Percentiles rank a stretch among this genome's conserved stretches.
These are phyloP conservation scores for Metschnikowia bowlesiae DNA, from an alignment of 805 yeast species.

Conservation along the genomic window DNA sequence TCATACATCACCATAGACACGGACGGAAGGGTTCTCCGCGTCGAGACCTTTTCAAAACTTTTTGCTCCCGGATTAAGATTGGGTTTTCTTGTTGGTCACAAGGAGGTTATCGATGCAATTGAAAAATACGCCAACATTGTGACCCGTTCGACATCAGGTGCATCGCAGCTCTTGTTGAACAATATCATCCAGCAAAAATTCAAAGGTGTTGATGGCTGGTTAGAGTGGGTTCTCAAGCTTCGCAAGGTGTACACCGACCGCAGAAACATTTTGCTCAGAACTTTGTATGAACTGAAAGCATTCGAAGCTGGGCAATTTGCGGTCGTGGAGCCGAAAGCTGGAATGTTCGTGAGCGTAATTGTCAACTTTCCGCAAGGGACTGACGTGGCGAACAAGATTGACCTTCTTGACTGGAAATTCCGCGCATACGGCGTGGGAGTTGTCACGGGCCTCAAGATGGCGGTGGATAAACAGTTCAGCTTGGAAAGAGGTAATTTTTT, in stretches of 20 bases:
- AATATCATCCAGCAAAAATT: slow-evolving; percentile 16
- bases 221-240: slow-evolving; percentile 45
- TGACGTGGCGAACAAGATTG: slow-evolving; percentile 6
- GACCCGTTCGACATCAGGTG: slow-evolving; percentile 18
- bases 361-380: slow-evolving; percentile 11
- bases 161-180: slow-evolving; percentile 15
- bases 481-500: slow-evolving; percentile 11
- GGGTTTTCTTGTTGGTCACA: slow-evolving; percentile 19
- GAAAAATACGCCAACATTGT: slow-evolving; percentile 14
- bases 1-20: slow-evolving; percentile 16
- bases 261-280: slow-evolving; percentile 28
- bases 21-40: slow-evolving; percentile 17
- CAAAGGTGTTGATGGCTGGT: slow-evolving; percentile 36
- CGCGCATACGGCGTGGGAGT: slow-evolving; percentile 13
- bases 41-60: slow-evolving; percentile 19
- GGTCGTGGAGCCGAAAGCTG: slow-evolving; percentile 22
- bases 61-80: slow-evolving; percentile 20
- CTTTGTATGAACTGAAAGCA: slow-evolving; percentile 18
- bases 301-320: slow-evolving; percentile 17
- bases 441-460: slow-evolving; percentile 20
- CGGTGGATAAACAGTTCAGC: slow-evolving; percentile 12
- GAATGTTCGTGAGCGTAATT: slow-evolving; percentile 21
- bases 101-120: slow-evolving; percentile 13
- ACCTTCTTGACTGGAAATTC: slow-evolving; percentile 12
- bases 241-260: slow-evolving; percentile 44